These are phyloP conservation scores for Poronia punctata DNA, from an alignment of 495 filamentous ascomycete genomes.

Conservation along the genomic window DNA sequence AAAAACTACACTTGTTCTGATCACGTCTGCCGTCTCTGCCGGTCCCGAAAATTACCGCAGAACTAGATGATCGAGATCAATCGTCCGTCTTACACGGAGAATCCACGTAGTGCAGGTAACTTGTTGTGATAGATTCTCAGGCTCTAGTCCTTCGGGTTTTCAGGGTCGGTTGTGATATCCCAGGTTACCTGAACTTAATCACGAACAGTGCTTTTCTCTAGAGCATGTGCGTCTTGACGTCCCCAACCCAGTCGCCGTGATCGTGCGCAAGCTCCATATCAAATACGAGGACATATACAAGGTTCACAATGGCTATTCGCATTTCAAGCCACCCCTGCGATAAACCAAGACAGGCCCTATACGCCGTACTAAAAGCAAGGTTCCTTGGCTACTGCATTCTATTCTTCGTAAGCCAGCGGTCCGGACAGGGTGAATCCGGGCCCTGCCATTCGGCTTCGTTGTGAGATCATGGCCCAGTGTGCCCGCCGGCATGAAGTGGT, in stretches of 20 bases:
- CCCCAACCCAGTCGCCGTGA: constrained; percentile 25
- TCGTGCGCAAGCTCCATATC: constrained; percentile 27
- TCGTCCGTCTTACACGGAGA: no score
- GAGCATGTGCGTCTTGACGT: constrained; percentile 25
- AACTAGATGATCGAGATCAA: no score
- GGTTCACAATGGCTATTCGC: constrained; percentile 29
- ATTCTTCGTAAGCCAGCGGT: constrained; percentile 25
- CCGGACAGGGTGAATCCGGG: constrained; percentile 23
- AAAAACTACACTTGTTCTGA: no score
- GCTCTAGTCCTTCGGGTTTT: no score
- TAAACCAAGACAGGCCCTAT: constrained; percentile 24
- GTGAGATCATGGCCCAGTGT: constrained; percentile 28
- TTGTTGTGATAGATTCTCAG: no score
- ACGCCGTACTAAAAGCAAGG: constrained; percentile 22
- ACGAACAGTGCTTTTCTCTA: constrained; percentile 31
- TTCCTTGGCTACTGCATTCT: constrained; percentile 22
- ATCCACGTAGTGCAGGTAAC: no score
- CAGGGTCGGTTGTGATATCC: no score
- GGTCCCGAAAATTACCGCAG: no score
- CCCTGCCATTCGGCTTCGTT: constrained; percentile 23
- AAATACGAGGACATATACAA: constrained; percentile 22
- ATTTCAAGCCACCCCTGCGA: constrained; percentile 33
- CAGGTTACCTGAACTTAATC: constrained; percentile 20
- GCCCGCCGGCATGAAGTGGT: constrained; percentile 24
- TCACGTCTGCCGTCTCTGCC: no score